Base-by-base conservation (phyloP, 331 rosid species). In the Telfairia occidentalis region DNA sequence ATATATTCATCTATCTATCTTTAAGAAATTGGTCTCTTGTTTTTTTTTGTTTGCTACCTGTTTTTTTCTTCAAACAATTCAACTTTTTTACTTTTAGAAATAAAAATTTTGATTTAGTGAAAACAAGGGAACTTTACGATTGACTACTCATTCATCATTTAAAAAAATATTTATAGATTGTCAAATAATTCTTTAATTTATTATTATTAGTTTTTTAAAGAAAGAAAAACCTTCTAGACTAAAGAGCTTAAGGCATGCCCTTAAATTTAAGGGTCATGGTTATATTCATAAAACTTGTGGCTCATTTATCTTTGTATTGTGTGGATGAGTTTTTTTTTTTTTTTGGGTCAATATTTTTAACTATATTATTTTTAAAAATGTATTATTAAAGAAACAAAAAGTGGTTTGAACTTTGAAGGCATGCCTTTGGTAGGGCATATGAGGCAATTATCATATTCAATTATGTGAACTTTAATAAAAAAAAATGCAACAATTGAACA, bases 351-450 rank as follows among this genome's bases (percentile, higher is more conserved):
- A 49, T 49, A 49, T 23, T 49, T 49, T 49, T 1, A 49, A 49
- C 24, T 18, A 18, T 49, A 5, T 49, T 40, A 9, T 40, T 40
- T 1, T 5, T 7, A 5, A 49, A 30, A 63, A 34, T 9, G 16
- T 16, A 18, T 5, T 32, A 63, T 42, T 8, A 32, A 5, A 30
- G 0, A 23, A 34, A 61, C 7, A 21, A 54, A 63, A 18, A 63
- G 48, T 34, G 71, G 48, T 65, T 65, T 21, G 30, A 35, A 63
- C 48, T 64, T 35, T 64, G 50, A 65, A 38, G 72, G 72, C 72
- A 65, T 65, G 72, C 10, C 50, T 19, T 35, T 38, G 73, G 52
- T 66, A 66, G 53, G 73, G 10, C 52, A 65, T 21, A 58, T 1
- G 34, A 21, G 40, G 52, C 19, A 65, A 21, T 65, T 19, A 65